Conservation (phyloP, 2,329 filamentous ascomycete species). For the Elsinoe necatrix region DNA sequence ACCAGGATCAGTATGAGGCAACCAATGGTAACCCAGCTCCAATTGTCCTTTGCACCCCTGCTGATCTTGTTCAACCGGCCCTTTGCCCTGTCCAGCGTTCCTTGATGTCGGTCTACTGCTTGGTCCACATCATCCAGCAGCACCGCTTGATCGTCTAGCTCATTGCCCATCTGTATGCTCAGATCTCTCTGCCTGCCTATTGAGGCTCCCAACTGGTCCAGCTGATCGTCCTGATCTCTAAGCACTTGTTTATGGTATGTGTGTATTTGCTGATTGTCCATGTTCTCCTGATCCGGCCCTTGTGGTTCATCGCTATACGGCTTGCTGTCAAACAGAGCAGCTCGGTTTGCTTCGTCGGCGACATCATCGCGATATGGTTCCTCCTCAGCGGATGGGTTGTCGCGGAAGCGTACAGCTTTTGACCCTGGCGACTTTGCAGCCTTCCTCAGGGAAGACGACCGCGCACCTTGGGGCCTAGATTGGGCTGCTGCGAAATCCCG, state of each 20-base stretch:
- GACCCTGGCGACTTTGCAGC: conserved; percentile 39
- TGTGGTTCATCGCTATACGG: conserved; percentile 61
- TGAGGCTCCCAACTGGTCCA: conserved; percentile 77
- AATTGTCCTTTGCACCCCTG: conserved; percentile 70
- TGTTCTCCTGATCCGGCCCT: conserved; percentile 43
- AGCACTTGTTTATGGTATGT: conserved; percentile 73
- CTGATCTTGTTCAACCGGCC: conserved; percentile 63
- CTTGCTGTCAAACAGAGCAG: conserved; percentile 45
- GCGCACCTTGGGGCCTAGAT: conserved; percentile 24
- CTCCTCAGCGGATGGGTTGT: conserved; percentile 40
- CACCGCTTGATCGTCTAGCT: conserved; percentile 81
- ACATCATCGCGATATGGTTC: conserved; percentile 39
- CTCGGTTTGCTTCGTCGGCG: conserved; percentile 44
- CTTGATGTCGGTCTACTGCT: conserved; percentile 71
- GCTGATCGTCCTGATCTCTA: conserved; percentile 82
- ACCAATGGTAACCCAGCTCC: conserved; percentile 76
- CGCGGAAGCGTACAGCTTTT: conserved; percentile 82
- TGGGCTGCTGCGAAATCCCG: conserved; percentile 58
- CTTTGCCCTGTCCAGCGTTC: conserved; percentile 65
- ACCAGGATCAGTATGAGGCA: conserved; percentile 72
- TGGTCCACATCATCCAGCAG: conserved; percentile 85
- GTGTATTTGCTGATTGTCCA: conserved; percentile 81
- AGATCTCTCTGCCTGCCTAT: conserved; percentile 87
- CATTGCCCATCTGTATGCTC: conserved; percentile 91
- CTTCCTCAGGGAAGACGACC: conserved; percentile 31